Base-by-base conservation (phyloP, 2,329 filamentous ascomycete genomes). In the Knufia petricola region DNA sequence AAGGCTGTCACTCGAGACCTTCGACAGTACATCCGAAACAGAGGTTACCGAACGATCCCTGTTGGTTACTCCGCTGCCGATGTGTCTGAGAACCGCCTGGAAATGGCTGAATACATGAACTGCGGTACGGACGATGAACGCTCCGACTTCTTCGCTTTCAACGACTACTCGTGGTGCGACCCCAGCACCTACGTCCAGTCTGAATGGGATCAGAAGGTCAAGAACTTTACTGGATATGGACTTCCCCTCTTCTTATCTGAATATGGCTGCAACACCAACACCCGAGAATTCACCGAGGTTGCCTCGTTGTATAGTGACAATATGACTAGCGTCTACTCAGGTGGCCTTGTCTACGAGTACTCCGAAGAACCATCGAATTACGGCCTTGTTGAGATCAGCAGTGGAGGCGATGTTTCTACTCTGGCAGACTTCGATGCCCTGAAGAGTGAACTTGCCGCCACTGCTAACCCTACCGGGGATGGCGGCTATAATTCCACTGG, bases 301-400 rank as follows among this genome's bases (percentile, higher is more conserved):
- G 67, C 68, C 41, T 75, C 89, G 39, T 75, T 98, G 50, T 96
- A 95, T 82, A 78, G 73, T 68, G 69, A 67, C 17, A 66, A 95
- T 52, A 96, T 96, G 90, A 88, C 84, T 6, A 59, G 67, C 15
- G 88, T 95, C 60, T 96, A 95, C 78, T 95, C 89, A 34, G 92
- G 92, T 61, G 92, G 92, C 66, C 78, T 98, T 32, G 85, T 95
- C 66, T 98, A 95, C 71, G 89, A 96, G 69, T 98, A 95, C 74
- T 82, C 85, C 8, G 71, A 84, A 61, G 87, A 94, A 68, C 74
- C 75, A 52, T 87, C 82, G 70, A 75, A 82, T 39, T 96, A 81
- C 67, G 90, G 89, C 55, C 82, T 94, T 51, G 87, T 89, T 63
- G 69, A 78, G 50, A 72, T 92, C 61, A 62, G 66, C 40, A 76